Evolutionary conservation across 2,329 filamentous ascomycete species (phyloP).

Genomic region (Thermomyces lanuginosus): DNA sequence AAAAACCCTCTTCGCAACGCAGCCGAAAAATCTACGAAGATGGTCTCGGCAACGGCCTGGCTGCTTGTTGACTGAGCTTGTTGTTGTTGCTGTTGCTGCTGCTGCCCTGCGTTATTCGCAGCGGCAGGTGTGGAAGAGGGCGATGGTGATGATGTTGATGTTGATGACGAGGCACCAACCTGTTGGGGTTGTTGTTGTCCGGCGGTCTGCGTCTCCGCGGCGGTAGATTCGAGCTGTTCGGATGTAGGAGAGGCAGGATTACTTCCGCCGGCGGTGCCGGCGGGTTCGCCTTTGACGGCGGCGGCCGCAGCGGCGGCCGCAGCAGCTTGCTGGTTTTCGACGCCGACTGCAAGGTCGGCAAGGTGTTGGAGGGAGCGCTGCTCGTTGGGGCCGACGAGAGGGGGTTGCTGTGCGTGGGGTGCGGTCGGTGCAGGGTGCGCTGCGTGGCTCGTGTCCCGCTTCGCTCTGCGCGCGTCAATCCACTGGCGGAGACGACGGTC

Average conservation of each 20-base stretch:
- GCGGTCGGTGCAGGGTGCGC: conserved; percentile 1
- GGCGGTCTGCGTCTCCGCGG: too few relatives aligned
- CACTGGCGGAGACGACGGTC: conserved; percentile 24
- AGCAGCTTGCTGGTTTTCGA: too few relatives aligned
- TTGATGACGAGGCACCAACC: too few relatives aligned
- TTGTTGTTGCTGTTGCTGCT: too few relatives aligned
- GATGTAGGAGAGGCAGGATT: conserved; percentile 1
- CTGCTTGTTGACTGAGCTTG: too few relatives aligned
- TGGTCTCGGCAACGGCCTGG: neutral
- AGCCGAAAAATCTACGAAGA: conserved; percentile 4
- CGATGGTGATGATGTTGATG: too few relatives aligned
- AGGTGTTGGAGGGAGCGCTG: conserved; percentile 30
- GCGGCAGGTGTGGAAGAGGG: too few relatives aligned
- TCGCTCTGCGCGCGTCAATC: conserved; percentile 20
- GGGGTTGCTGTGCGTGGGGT: conserved; percentile 9
- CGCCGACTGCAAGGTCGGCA: conserved; percentile 28
- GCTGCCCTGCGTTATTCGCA: too few relatives aligned
- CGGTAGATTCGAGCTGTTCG: too few relatives aligned
- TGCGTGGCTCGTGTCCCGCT: conserved; percentile 2
- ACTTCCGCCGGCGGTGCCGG: conserved; percentile 11
- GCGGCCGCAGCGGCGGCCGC: too few relatives aligned
- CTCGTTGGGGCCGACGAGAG: conserved; percentile 25
- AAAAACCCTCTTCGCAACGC: conserved; percentile 6
- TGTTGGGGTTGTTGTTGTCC: too few relatives aligned
- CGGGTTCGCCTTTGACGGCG: conserved; percentile 12